Percentiles rank a stretch among this genome's conserved stretches.
These are phyloP conservation scores for Ilex aquifolium DNA, from an alignment of 257 asterid species.

Conservation along the genomic window DNA sequence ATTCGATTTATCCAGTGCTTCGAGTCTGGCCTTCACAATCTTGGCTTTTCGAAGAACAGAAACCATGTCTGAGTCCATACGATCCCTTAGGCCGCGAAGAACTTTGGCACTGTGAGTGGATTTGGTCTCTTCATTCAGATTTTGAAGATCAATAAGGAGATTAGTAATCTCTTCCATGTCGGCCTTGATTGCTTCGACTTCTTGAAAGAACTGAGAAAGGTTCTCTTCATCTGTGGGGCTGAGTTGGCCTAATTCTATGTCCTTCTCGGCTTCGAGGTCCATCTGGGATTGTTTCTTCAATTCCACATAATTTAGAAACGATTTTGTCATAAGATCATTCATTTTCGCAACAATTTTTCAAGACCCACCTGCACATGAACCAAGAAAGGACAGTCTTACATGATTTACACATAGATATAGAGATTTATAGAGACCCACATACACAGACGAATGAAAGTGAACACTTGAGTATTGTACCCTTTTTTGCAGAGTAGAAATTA, in stretches of 20 bases:
- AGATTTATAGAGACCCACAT: background rate
- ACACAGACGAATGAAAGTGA: slow-evolving; percentile 1
- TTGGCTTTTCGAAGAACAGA: slow-evolving; percentile 64
- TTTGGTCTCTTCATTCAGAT: slow-evolving; percentile 51
- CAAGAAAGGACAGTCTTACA: background rate
- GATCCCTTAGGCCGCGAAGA: slow-evolving; percentile 66
- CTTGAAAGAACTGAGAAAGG: slow-evolving; percentile 54
- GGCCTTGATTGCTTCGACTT: slow-evolving; percentile 45
- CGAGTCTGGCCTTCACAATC: slow-evolving; percentile 47
- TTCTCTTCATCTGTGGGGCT: slow-evolving; percentile 30
- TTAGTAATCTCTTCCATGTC: slow-evolving; percentile 52
- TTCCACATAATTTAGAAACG: slow-evolving; percentile 66
- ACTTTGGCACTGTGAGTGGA: slow-evolving; percentile 61
- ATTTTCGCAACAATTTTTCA: slow-evolving; percentile 27
- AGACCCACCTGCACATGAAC: slow-evolving; percentile 13
- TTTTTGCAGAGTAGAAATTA: slow-evolving; percentile 4
- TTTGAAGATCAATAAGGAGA: slow-evolving; percentile 67
- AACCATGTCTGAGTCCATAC: slow-evolving; percentile 78
- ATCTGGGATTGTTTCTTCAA: slow-evolving; percentile 63
- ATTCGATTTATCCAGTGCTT: slow-evolving; percentile 55
- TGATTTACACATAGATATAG: background rate
- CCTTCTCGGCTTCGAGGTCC: slow-evolving; percentile 44
- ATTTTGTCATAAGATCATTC: slow-evolving; percentile 86
- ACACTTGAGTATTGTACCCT: background rate
- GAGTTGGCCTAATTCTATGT: slow-evolving; percentile 50